A percentile compares a stretch with the other conserved stretches of the same genome.
Conservation (phyloP, 1,284 basidiomycete species). For the Ustilago xerochloae region DNA sequence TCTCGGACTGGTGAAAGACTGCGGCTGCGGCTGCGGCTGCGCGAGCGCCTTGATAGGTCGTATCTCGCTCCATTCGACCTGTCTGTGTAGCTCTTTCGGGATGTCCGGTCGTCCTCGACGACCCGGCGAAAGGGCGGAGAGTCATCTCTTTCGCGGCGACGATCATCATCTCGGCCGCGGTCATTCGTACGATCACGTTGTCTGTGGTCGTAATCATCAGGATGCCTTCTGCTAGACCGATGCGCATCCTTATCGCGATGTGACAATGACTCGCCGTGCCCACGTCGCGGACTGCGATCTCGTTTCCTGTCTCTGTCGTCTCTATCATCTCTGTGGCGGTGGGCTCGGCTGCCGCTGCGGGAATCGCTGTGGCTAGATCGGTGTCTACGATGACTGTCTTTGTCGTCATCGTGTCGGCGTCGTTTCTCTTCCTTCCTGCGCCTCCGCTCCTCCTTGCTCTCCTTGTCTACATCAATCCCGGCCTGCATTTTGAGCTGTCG, state of each 20-base stretch:
- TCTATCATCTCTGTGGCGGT: slow-evolving; percentile 65
- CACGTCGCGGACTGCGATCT: slow-evolving; percentile 16
- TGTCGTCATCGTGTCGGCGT: slow-evolving; percentile 16
- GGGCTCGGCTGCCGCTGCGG: slow-evolving; percentile 5
- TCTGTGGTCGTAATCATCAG: slow-evolving; percentile 48
- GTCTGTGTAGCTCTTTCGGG: background rate
- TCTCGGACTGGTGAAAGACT: slow-evolving; percentile 18
- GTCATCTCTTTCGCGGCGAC: slow-evolving; percentile 34
- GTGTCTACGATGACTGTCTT: slow-evolving; percentile 7
- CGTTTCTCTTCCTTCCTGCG: slow-evolving; percentile 74
- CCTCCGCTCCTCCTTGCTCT: slow-evolving; percentile 68
- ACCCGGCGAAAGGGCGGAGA: background rate
- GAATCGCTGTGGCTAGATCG: slow-evolving; percentile 5
- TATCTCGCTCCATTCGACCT: background rate
- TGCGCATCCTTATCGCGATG: slow-evolving; percentile 28
- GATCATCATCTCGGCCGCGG: slow-evolving; percentile 15
- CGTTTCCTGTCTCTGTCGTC: slow-evolving; percentile 21
- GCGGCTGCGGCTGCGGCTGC: slow-evolving; percentile 19
- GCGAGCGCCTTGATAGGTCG: slow-evolving; percentile 37
- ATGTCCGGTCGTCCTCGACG: background rate
- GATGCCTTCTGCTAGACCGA: slow-evolving; percentile 15
- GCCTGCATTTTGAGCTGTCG: slow-evolving; percentile 70
- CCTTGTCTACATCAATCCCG: slow-evolving; percentile 76
- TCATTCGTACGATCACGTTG: slow-evolving; percentile 37
- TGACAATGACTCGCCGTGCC: slow-evolving; percentile 29